phyloP scores from a whole-genome alignment of 202 grass and related monocot species.

The Digitaria exilis region DNA sequence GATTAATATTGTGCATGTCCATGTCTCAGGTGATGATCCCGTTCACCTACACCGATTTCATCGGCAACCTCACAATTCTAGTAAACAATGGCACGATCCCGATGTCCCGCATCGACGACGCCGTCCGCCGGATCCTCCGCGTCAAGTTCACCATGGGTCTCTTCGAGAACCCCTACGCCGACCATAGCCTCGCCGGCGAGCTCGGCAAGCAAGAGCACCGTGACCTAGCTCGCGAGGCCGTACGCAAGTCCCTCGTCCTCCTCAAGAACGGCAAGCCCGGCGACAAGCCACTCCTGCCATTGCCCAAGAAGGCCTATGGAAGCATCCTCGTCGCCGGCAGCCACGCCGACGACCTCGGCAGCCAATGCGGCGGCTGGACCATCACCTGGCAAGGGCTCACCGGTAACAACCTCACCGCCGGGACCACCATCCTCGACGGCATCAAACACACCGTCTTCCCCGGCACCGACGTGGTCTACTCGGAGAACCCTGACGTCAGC shows the following conservation, averaged over 20 bases:
- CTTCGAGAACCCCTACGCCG: constrained; percentile 75
- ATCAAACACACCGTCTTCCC: background rate
- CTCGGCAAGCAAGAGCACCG: constrained; percentile 38
- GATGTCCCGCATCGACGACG: constrained; percentile 71
- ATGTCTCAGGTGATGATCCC: constrained; percentile 64
- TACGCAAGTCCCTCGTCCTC: constrained; percentile 12
- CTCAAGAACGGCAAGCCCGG: constrained; percentile 12
- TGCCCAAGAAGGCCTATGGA: background rate
- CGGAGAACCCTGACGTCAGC: constrained; percentile 24
- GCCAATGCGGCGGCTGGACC: constrained; percentile 21
- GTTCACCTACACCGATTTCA: constrained; percentile 57
- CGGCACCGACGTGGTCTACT: constrained; percentile 34
- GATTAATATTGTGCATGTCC: too few species aligned
- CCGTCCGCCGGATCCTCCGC: constrained; percentile 61
- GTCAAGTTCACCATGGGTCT: constrained; percentile 86
- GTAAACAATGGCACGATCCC: constrained; percentile 60
- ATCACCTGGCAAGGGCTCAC: background rate
- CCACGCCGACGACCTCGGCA: constrained; percentile 2
- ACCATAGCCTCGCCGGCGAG: constrained; percentile 55
- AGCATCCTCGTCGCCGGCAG: constrained; percentile 12
- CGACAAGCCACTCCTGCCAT: background rate
- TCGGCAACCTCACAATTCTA: constrained; percentile 44
- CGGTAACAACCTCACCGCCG: constrained; percentile 17
- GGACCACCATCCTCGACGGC: constrained; percentile 3
- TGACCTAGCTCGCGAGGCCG: constrained; percentile 6